Conservation (phyloP, 169 alveolate species). For the Eimeria falciformis region DNA sequence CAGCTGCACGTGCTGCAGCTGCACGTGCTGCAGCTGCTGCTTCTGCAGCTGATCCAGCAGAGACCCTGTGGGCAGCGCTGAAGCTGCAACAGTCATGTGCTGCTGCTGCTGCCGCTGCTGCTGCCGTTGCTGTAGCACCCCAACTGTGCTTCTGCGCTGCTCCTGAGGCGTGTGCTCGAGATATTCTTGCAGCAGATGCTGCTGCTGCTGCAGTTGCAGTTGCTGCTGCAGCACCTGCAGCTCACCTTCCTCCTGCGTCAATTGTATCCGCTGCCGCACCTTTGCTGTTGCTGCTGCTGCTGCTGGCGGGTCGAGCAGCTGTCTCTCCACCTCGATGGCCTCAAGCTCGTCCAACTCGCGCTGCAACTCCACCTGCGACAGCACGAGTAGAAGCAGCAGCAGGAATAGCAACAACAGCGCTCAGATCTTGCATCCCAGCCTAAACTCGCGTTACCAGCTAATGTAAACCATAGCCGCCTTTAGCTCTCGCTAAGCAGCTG, state of each 20-base stretch:
- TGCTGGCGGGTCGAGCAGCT: background rate
- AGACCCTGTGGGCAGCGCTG: background rate
- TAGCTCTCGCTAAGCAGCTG: background rate
- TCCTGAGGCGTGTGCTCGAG: background rate
- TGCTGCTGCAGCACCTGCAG: conserved; percentile 49
- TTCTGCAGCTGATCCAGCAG: conserved; percentile 43
- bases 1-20: background rate
- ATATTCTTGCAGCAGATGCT: background rate
- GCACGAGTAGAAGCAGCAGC: conserved; percentile 29
- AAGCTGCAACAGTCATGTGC: background rate
- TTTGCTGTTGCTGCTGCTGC: background rate
- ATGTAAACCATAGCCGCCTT: no score
- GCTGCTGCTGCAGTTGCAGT: conserved; percentile 39
- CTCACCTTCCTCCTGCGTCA: background rate
- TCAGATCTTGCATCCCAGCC: no score
- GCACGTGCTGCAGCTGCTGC: conserved; percentile 18
- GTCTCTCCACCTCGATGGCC: conserved; percentile 29
- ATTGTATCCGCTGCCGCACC: background rate
- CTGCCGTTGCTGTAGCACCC: background rate
- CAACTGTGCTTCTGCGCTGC: background rate
- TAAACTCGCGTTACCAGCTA: no score
- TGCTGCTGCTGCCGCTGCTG: conserved; percentile 5
- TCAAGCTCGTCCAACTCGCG: conserved; percentile 20
- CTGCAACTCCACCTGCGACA: conserved; percentile 42
- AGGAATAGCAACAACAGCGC: background rate